Base-by-base conservation (phyloP, 495 filamentous ascomycete species). In the Apodospora peruviana region DNA sequence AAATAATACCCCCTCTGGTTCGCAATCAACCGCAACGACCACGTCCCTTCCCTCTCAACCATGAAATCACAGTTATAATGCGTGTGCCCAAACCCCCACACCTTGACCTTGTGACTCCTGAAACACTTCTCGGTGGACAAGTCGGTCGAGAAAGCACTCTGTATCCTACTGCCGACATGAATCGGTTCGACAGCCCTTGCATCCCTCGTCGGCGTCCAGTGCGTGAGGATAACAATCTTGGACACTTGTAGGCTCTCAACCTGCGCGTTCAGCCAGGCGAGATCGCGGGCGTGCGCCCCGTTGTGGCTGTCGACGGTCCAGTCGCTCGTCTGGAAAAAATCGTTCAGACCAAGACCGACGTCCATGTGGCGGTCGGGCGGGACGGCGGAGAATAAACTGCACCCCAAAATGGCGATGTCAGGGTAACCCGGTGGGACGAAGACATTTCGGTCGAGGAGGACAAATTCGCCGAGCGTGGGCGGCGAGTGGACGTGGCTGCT, bases 81-180 rank as follows among this genome's bases (percentile, higher is more conserved):
- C 8, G 78, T 82, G 53, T 81, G 76, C 1, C 76, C 76, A 60
- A 77, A 82, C 11, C 70, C 78, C 77, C 75, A 79, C 7, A 79
- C n/a, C 36, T 60, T 62, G 4, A 82, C 78, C 2, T 51, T 53
- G 4, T 44, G 40, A 24, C 65, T 71, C 20, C 45, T 61, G 69
- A 69, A 83, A 44, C 78, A 80, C 24, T 29, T 21, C 49, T 82
- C 12, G 18, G 43, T 7, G 11, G 55, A 60, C 22, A 80, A 45
- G 55, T 81, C 76, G 0, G 74, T 78, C 8, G 64, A 56, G 47
- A 81, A 82, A 0, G 62, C 56, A 48, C 50, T 70, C 0, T 57
- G 54, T 22, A 80, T 58, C 5, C 50, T 38, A 42, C 72, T 78
- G 3, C 59, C 53, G 4, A 16, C 47, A 58, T 81, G 73, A 9